These are phyloP conservation scores for Xerocomellus chrysenteron DNA, from an alignment of 768 basidiomycete species.

Conservation along the genomic window DNA sequence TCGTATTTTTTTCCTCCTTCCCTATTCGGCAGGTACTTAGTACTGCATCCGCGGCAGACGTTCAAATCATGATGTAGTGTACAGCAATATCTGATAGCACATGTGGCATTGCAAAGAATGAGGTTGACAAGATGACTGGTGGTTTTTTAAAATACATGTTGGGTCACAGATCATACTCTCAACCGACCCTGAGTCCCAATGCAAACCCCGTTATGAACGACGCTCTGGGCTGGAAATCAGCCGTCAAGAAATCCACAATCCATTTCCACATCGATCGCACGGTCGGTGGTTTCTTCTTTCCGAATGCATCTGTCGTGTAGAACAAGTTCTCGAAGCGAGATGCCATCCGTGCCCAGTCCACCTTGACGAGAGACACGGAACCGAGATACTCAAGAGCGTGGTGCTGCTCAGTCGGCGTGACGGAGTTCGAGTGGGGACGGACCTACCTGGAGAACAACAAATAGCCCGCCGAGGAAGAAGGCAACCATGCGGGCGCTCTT, in stretches of 20 bases:
- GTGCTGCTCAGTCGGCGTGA: not conserved
- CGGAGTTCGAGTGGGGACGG: not conserved
- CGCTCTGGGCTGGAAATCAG: constrained; percentile 90
- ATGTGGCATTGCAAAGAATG: not conserved
- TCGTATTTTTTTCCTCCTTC: constrained; percentile 24
- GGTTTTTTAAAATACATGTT: not conserved
- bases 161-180: constrained; percentile 12
- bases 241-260: constrained; percentile 79
- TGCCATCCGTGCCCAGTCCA: constrained; percentile 75
- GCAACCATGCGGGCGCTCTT: constrained; percentile 87
- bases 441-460: constrained; percentile 85
- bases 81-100: not conserved
- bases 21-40: constrained; percentile 18
- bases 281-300: constrained; percentile 59
- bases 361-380: constrained; percentile 65
- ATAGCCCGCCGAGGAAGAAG: constrained; percentile 85
- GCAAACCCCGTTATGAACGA: constrained; percentile 83
- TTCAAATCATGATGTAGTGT: no score
- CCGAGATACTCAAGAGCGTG: constrained; percentile 68
- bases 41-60: no score
- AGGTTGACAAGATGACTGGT: not conserved
- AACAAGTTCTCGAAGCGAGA: constrained; percentile 71
- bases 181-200: constrained; percentile 82
- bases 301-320: constrained; percentile 60
- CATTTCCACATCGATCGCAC: constrained; percentile 63